These are phyloP conservation scores for Cinchona pubescens DNA, from an alignment of 257 asterid genomes.

Conservation along the genomic window DNA sequence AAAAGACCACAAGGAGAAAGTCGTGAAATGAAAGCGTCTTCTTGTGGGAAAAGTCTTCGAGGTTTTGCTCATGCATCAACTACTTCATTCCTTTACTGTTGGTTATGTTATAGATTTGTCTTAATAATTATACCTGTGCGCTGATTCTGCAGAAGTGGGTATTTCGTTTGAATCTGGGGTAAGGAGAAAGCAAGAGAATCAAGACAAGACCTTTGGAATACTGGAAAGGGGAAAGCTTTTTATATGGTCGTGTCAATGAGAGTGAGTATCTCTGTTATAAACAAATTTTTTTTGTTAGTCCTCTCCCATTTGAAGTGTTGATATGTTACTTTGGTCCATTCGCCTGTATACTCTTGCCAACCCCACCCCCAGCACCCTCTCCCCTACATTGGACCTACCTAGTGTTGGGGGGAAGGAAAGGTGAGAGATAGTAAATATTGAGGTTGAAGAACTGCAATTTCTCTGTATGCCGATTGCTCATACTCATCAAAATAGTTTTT, in stretches of 20 bases:
- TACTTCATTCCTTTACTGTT: constrained; percentile 3
- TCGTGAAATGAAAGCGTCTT: constrained; percentile 28
- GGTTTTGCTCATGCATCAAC: constrained; percentile 44
- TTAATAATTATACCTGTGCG: constrained; percentile 15
- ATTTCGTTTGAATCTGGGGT: constrained; percentile 68
- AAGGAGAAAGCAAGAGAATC: constrained; percentile 84
- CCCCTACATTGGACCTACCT: not conserved
- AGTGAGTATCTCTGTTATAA: constrained; percentile 46
- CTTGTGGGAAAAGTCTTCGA: constrained; percentile 67
- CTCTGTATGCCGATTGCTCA: not conserved
- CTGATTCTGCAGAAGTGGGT: constrained; percentile 63
- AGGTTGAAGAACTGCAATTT: not conserved
- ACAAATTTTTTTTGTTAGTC: not conserved
- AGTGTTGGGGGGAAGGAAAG: not conserved
- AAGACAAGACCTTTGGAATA: constrained; percentile 77
- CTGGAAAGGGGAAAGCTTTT: constrained; percentile 87
- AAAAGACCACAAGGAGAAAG: constrained; percentile 19
- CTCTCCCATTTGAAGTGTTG: not conserved
- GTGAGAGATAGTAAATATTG: not conserved
- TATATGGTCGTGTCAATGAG: constrained; percentile 60
- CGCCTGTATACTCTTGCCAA: not conserved
- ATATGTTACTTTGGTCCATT: not conserved
- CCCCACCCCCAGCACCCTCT: not conserved
- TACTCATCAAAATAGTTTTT: not conserved
- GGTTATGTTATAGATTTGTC: constrained; percentile 3